Conservation (phyloP, 495 filamentous ascomycete genomes). For the Hyphodiscus hymeniophilus region DNA sequence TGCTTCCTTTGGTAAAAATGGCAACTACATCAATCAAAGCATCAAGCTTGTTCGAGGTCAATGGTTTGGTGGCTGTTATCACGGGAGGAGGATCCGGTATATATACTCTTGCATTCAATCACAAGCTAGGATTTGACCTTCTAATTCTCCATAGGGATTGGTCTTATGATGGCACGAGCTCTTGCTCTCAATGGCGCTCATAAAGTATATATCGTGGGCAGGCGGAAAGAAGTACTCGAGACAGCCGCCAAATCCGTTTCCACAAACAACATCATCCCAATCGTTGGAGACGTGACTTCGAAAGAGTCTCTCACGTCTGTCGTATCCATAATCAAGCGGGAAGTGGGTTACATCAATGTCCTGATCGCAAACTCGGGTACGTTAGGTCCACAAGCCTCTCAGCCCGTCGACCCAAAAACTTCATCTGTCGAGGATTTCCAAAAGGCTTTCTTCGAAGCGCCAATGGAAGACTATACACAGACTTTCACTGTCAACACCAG, state of each 20-base stretch:
- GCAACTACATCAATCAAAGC: conserved; percentile 24
- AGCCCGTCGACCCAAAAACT: conserved; percentile 19
- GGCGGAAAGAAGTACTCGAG: conserved; percentile 45
- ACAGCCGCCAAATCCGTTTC: conserved; percentile 25
- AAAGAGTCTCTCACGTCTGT: conserved; percentile 48
- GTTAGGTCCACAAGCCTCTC: conserved; percentile 38
- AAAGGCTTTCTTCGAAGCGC: conserved; percentile 34
- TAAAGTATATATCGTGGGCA: conserved; percentile 62
- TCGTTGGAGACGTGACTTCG: conserved; percentile 59
- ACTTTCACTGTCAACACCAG: conserved; percentile 54
- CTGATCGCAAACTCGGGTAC: conserved; percentile 62
- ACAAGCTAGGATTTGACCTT: background rate
- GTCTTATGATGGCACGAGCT: conserved; percentile 54
- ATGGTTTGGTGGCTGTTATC: conserved; percentile 52
- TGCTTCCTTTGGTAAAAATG: conserved; percentile 13
- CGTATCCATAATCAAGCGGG: conserved; percentile 41
- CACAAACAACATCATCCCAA: conserved; percentile 42
- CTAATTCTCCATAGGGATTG: conserved; percentile 42
- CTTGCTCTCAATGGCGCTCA: conserved; percentile 55
- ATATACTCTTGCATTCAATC: background rate
- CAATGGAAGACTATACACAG: conserved; percentile 46
- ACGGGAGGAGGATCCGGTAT: conserved; percentile 53
- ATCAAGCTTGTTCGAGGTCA: conserved; percentile 44
- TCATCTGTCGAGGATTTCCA: conserved; percentile 39
- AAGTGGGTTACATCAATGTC: conserved; percentile 53